Base-by-base conservation (phyloP, 495 filamentous ascomycete genomes). In the Aspergillus sparsus region DNA sequence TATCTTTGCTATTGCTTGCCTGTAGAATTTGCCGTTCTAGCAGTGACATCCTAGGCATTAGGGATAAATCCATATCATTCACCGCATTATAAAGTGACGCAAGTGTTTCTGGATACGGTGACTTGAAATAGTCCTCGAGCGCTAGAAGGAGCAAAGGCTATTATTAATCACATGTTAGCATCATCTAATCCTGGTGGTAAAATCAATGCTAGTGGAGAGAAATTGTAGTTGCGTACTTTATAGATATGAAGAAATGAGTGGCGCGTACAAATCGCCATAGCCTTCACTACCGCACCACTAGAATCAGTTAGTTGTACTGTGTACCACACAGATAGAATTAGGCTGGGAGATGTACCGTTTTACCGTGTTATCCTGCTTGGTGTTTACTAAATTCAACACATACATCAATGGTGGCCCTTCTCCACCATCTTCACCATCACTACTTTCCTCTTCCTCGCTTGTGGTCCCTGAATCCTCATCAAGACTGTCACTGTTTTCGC, bases 171-270 rank as follows among this genome's bases (percentile, higher is more conserved):
- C 21, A 27, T 18, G 67, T 75, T 56, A 74, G 68, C 49, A 57
- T 49, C 56, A 50, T 5, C 7, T 12, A 6, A 34, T 51, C 2
- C 18, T 34, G 15, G 8, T 33, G 33, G 36, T 13, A n/a, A 8
- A 3, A 18, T 15, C 15, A 33, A 42, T 49, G 13, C n/a, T 13
- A 44, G 35, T 16, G 27, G 8, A 35, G 39, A 21, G 6, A 16
- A 21, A 27, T 3, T 15, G 44, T 1, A 21, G 5, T 10, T 52
- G 61, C 76, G 51, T 68, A 91, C 91, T 83, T 98, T 98, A 75
- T 98, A 98, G 57, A 98, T 98, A 73, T 98, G 93, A 53, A 98
- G 81, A 70, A 98, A 98, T n/a, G 94, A 92, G 77, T 98, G 94
- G 49, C 93, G 80, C 5, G 94, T 98, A 76, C 94, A 98, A 63